These are phyloP conservation scores for Acer campestre DNA, from an alignment of 345 rosid species.

Conservation along the genomic window DNA sequence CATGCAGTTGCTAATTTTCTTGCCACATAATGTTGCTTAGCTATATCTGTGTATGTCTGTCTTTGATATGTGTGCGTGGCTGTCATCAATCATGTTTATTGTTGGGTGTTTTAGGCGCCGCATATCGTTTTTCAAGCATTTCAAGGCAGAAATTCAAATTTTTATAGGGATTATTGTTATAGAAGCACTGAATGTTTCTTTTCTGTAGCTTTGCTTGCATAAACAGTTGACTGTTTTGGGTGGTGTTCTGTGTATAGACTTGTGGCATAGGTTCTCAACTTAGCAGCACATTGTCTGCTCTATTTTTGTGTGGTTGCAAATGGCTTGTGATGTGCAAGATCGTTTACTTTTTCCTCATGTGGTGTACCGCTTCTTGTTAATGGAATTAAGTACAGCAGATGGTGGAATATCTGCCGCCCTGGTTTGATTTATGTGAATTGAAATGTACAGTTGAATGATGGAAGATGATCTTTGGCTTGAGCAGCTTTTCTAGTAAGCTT, in stretches of 20 bases:
- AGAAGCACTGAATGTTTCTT: background rate
- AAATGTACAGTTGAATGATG: background rate
- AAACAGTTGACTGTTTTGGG: background rate
- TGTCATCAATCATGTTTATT: background rate
- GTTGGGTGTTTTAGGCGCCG: background rate
- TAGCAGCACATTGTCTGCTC: background rate
- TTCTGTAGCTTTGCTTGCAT: background rate
- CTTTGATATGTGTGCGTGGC: background rate
- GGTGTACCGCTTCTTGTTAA: background rate
- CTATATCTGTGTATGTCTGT: background rate
- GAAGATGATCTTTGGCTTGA: background rate
- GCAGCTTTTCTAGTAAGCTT: background rate
- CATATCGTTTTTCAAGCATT: background rate
- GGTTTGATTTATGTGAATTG: background rate
- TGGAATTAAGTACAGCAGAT: background rate
- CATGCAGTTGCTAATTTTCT: slow-evolving; percentile 5
- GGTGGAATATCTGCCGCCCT: background rate
- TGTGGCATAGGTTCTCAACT: background rate
- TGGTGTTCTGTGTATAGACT: background rate
- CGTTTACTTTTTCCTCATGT: background rate
- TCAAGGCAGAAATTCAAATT: background rate
- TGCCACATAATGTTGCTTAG: background rate
- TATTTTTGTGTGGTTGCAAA: background rate
- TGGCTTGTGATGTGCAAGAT: background rate
- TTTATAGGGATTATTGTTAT: background rate